Conservation (phyloP, 257 asterid species). For the Solanum arcanum region DNA sequence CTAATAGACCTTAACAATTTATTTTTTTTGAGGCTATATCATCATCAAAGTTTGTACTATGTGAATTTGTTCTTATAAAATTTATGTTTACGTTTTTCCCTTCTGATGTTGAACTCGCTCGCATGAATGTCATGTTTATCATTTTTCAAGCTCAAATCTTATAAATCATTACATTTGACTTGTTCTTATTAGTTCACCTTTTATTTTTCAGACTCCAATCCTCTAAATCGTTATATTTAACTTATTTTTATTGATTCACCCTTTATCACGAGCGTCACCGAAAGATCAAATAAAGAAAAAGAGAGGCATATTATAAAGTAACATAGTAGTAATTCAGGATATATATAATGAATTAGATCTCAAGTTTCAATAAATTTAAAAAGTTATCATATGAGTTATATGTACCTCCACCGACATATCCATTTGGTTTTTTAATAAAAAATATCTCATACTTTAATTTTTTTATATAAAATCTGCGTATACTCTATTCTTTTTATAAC, state of each 20-base stretch:
- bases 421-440: background rate
- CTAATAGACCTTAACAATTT: background rate
- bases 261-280: background rate
- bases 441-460: background rate
- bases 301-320: background rate
- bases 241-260: fast-evolving
- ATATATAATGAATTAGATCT: background rate
- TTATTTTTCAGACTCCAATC: no score
- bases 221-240: background rate
- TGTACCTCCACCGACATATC: background rate
- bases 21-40: background rate
- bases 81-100: fast-evolving
- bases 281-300: background rate
- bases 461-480: background rate
- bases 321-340: background rate
- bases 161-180: background rate
- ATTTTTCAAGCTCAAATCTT: background rate
- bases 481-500: fast-evolving
- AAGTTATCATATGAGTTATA: background rate
- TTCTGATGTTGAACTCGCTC: fast-evolving
- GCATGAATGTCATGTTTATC: fast-evolving
- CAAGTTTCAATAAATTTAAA: background rate
- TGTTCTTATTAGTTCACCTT: background rate
- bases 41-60: background rate
- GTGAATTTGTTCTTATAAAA: background rate